A percentile compares a stretch with the other conserved stretches of the same genome.
Conservation (phyloP, 2,329 filamentous ascomycete species). For the Chaetomium globosum region DNA sequence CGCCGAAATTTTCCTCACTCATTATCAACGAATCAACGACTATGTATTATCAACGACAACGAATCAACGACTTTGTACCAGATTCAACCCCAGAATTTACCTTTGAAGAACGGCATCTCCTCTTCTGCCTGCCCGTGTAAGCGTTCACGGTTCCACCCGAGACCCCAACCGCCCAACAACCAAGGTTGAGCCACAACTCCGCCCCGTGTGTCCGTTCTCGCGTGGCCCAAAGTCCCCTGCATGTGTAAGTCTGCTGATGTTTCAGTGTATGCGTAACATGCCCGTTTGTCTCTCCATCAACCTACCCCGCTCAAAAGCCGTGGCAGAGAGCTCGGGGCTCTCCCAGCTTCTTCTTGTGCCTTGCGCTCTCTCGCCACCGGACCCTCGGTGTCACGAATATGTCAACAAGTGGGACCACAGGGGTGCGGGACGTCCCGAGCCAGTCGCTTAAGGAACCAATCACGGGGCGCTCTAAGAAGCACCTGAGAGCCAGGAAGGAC, state of each 20-base stretch:
- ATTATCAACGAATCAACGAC: background rate
- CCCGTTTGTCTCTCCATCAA: background rate
- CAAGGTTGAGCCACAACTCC: background rate
- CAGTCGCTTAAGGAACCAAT: no score
- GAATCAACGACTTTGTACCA: background rate
- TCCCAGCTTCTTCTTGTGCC: background rate
- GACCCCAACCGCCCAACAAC: background rate
- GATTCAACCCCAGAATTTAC: no score
- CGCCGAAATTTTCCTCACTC: background rate
- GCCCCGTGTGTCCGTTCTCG: background rate
- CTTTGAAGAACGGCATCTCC: background rate
- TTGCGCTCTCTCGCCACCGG: background rate
- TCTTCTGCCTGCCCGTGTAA: background rate
- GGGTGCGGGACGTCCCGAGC: no score
- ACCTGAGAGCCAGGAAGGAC: no score
- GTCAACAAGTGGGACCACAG: no score
- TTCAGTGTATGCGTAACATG: constrained; percentile 5
- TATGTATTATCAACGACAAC: no score
- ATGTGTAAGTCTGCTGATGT: constrained; percentile 6
- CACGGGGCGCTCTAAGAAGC: no score
- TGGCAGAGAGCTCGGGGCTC: background rate
- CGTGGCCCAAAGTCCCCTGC: constrained; percentile 9
- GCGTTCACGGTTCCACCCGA: background rate
- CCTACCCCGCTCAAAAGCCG: background rate
- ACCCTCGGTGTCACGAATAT: no score